These are phyloP conservation scores for Ophiostoma perfectum DNA, from an alignment of 2,329 filamentous ascomycete genomes.

Conservation along the genomic window DNA sequence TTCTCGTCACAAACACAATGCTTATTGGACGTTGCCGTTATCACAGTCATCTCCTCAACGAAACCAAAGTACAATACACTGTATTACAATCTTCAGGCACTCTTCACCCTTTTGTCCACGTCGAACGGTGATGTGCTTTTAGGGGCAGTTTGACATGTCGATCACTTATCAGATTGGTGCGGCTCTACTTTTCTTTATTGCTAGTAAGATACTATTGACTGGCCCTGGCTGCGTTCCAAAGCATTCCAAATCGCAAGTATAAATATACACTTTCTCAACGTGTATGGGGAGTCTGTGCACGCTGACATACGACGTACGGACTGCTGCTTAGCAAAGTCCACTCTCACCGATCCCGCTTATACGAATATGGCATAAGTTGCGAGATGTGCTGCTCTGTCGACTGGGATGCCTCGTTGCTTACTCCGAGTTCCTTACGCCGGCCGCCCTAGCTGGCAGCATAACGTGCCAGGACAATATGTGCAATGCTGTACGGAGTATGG, in stretches of 20 bases:
- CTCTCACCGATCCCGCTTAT: constrained; percentile 3
- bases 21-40: no score
- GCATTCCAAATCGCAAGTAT: constrained; percentile 5
- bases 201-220: not conserved
- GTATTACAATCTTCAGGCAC: not conserved
- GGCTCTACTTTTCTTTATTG: not conserved
- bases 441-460: no score
- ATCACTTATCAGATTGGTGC: not conserved
- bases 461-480: no score
- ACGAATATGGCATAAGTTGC: constrained; percentile 3
- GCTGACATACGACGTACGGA: not conserved
- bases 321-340: not conserved
- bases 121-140: not conserved
- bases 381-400: not conserved
- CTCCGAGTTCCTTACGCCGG: no score
- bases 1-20: no score
- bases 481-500: not conserved
- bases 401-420: no score
- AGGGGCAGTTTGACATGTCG: not conserved
- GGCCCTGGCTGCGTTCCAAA: not conserved
- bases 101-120: not conserved
- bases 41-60: no score
- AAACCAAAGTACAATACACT: no score
- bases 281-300: constrained; percentile 13
- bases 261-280: constrained; percentile 2